These are phyloP conservation scores for Eutypella sp. DNA, from an alignment of 2,329 filamentous ascomycete genomes.

Conservation along the genomic window DNA sequence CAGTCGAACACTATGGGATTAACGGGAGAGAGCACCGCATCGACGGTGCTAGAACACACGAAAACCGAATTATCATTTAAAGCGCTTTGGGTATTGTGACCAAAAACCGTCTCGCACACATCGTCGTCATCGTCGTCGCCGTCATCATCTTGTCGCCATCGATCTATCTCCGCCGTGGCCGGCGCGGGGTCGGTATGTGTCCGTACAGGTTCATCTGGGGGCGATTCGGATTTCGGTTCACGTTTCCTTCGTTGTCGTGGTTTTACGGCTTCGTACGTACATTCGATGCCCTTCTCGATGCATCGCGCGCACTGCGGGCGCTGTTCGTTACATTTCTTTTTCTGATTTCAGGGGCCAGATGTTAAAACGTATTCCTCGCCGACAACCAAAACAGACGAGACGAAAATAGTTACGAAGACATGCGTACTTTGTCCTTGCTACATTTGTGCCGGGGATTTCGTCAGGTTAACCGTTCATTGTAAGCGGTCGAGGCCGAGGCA, in stretches of 20 bases:
- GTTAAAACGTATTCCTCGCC: too few relatives aligned
- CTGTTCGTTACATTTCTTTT: constrained; percentile 54
- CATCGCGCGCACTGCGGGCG: constrained; percentile 48
- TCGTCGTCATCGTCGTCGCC: constrained; percentile 11
- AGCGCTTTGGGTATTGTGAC: constrained; percentile 15
- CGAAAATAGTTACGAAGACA: constrained; percentile 2
- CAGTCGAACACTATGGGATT: constrained; percentile 29
- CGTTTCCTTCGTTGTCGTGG: constrained; percentile 37
- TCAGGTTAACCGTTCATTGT: constrained; percentile 7
- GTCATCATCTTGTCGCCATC: constrained; percentile 16
- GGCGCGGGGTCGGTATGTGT: constrained; percentile 6
- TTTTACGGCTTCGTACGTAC: constrained; percentile 44
- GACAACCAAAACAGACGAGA: too few relatives aligned
- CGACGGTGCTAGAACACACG: constrained; percentile 11
- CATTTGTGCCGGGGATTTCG: constrained; percentile 14
- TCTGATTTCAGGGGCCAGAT: constrained; percentile 32
- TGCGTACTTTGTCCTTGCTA: constrained; percentile 50
- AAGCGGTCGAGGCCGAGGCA: neutral
- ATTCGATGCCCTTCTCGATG: constrained; percentile 42
- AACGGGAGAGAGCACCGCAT: constrained; percentile 25
- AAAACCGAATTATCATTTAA: constrained; percentile 12
- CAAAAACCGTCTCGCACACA: constrained; percentile 12
- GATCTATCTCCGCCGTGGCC: constrained; percentile 10
- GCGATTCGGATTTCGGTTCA: constrained; percentile 23
- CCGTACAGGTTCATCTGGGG: too few relatives aligned